Base-by-base conservation (phyloP, 345 rosid species). In the Eucalyptus dawsonii region DNA sequence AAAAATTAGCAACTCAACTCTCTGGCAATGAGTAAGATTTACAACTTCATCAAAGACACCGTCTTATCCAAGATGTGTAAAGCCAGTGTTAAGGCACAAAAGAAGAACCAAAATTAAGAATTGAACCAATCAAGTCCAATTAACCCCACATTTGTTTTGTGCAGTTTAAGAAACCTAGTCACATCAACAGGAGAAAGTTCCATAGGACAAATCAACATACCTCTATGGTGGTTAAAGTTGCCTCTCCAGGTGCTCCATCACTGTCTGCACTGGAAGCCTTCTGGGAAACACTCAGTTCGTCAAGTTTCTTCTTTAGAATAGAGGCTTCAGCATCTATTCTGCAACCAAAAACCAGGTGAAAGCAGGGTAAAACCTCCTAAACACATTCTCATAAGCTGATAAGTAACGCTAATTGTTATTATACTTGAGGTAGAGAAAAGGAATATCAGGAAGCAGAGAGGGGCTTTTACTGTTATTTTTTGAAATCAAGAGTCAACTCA, bases 311-410 rank as follows among this genome's bases (percentile, higher is more conserved):
- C 94, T 94, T 95, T 89, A 97, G 91, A 87, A 89, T 88, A 86
- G 87, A 91, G 88, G 95, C 94, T 95, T 97, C 99, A 89, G 93
- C 96, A 94, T 97, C 96, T 91, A 95, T 94, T 92, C 99, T 95
- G 96, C 86, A 86, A 93, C 89, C 89, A 90, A 51, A 67, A 81
- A 87, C 88, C 69, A 89, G 65, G 88, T 62, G 44, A 93, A 80
- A 65, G 80, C 86, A 65, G 25, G 45, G 87, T 50, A 31, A 89
- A 76, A 76, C 45, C 83, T 76, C 47, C 83, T 37, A 76, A 76
- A 76, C 83, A 76, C 83, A 76, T 40, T 76, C 83, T 76, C 27
- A 76, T 42, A 21, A 76, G 83, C 27, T 10, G 83, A 76, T 21
- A 76, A 76, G 24, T 76, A 21, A 76, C 47, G 19, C 47, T 76